Conservation (phyloP, 1,139 yeast species). For the Candida sp. region DNA sequence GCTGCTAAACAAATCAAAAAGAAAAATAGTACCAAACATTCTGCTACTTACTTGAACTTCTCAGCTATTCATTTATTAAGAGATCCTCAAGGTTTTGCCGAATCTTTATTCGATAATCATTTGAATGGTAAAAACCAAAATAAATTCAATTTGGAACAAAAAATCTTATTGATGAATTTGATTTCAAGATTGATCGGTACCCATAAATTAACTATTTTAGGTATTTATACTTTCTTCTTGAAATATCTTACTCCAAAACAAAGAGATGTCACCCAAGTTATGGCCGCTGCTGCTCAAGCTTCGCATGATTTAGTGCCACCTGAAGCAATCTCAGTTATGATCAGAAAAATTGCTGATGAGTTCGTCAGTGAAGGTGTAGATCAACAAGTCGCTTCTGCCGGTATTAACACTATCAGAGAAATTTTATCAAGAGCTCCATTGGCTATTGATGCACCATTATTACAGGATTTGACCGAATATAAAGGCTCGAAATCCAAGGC, state of each 20-base stretch:
- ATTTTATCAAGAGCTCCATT: constrained; percentile 90
- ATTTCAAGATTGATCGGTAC: constrained; percentile 89
- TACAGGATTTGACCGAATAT: constrained; percentile 88
- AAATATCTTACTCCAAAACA: constrained; percentile 94
- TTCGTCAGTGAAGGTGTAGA: constrained; percentile 98
- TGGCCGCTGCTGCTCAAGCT: constrained; percentile 98
- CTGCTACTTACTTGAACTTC: constrained; percentile 82
- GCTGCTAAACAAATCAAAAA: constrained; percentile 72
- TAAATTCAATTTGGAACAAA: constrained; percentile 81
- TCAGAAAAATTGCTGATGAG: constrained; percentile 93
- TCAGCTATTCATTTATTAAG: constrained; percentile 90
- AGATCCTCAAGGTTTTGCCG: constrained; percentile 99
- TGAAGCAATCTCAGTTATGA: constrained; percentile 73
- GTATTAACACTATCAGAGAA: constrained; percentile 91
- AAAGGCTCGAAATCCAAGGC: constrained; percentile 92
- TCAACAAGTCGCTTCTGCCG: constrained; percentile 97
- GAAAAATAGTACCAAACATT: constrained; percentile 44
- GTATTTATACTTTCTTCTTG: constrained; percentile 82
- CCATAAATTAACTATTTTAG: constrained; percentile 87
- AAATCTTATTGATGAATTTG: constrained; percentile 81
- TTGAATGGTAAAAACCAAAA: constrained; percentile 63
- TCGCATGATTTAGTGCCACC: constrained; percentile 98
- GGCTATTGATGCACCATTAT: constrained; percentile 80
- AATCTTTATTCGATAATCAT: constrained; percentile 68
- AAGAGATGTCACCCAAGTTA: constrained; percentile 86